Conservation (phyloP, 2,329 filamentous ascomycete genomes). For the Didymella pomorum region DNA sequence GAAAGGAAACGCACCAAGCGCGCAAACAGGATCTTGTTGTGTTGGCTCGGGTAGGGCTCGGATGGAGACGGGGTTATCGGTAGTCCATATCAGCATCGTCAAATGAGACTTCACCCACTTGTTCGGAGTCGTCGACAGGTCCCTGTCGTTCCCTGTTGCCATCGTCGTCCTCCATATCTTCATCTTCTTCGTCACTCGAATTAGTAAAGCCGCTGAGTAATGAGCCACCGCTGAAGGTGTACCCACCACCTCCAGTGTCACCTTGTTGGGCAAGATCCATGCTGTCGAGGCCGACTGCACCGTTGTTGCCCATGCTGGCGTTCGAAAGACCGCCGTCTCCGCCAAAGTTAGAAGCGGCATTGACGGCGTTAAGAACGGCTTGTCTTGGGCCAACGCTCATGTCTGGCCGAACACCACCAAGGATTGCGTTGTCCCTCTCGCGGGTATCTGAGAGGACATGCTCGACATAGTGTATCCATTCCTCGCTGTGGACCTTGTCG, state of each 20-base stretch:
- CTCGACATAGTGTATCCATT: constrained; percentile 96
- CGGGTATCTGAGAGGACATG: constrained; percentile 90
- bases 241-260: constrained; percentile 75
- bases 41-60: constrained; percentile 26
- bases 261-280: constrained; percentile 72
- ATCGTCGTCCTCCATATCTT: constrained; percentile 87
- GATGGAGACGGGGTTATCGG: constrained; percentile 54
- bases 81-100: constrained; percentile 69
- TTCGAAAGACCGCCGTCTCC: constrained; percentile 67
- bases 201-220: constrained; percentile 91
- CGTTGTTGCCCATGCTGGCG: constrained; percentile 77
- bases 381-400: constrained; percentile 82
- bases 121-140: constrained; percentile 64
- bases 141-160: constrained; percentile 66
- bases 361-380: constrained; percentile 68
- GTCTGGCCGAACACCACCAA: constrained; percentile 92
- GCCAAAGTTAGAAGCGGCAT: constrained; percentile 65
- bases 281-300: constrained; percentile 61
- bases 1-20: constrained; percentile 52
- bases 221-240: constrained; percentile 75
- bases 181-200: constrained; percentile 94
- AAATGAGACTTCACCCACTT: constrained; percentile 72
- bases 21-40: constrained; percentile 43
- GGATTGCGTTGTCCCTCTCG: constrained; percentile 96
- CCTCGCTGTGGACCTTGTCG: constrained; percentile 85